Evolutionary conservation across 768 basidiomycete species (phyloP), one percentile per base, ranked within the genome.

Genomic region (Boletus rex-veris): DNA sequence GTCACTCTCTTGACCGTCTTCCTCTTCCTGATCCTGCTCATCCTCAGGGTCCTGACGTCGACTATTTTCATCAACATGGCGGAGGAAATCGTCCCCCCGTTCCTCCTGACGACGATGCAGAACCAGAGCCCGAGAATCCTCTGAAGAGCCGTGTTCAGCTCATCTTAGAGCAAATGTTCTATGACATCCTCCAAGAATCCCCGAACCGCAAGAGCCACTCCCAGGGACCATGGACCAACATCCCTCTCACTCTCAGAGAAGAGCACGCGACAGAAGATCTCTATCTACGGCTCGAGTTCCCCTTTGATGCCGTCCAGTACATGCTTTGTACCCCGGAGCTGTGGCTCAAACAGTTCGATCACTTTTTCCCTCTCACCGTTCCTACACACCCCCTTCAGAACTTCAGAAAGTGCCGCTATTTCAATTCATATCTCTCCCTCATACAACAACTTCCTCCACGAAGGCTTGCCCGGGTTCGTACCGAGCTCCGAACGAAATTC

Each of bases 1-100:
- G 51, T 0, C 8, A n/a, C 2, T 14, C 10, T 3, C 12, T 54
- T 0, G 15, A 55, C 14, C 38, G 50, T 3, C 6, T 58, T 1
- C 54, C 50, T 8, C 0, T 52, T 35, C 50, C 50, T 7, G 4
- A 31, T 3, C 19, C 18, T 1, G 10, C 7, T 4, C 28, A 30
- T 5, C 47, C 47, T 16, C 45, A 15, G 3, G 58, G 58, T 24
- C 31, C 45, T 14, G 58, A 59, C 28, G 52, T 59, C 0, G 38
- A 53, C 1, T 33, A 50, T 16, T 59, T 53, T 21, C 3, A 19
- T 19, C 26, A 7, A 7, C 45, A 51, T 46, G 54, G 48, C 1
- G 54, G 49, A 0, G 54, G 54, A 4, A 55, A 40, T 24, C 37
- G 16, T 3, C 7, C 38, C 24, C 0, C 9, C 0, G 14, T 28